These are phyloP conservation scores for Erythrophleum fordii DNA, from an alignment of 306 rosid genomes.

Conservation along the genomic window DNA sequence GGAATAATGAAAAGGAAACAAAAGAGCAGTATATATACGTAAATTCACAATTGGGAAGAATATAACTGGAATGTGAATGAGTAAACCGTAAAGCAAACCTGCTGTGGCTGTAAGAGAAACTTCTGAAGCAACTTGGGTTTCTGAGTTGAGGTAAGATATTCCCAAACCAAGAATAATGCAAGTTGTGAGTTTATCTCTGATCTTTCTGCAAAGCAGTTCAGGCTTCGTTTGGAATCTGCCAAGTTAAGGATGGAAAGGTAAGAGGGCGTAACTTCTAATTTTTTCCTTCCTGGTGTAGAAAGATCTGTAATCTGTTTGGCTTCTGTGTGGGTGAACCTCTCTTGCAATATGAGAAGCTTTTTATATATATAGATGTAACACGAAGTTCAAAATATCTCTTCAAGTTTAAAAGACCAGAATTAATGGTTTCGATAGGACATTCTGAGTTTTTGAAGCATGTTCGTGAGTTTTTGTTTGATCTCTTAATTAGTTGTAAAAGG, in stretches of 20 bases:
- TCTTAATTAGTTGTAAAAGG: background rate
- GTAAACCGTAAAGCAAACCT: background rate
- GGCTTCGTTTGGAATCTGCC: background rate
- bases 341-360: background rate
- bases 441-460: background rate
- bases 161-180: background rate
- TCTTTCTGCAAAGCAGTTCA: background rate
- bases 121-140: background rate
- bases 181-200: constrained; percentile 28
- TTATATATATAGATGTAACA: background rate
- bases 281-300: background rate
- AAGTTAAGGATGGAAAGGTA: background rate
- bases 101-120: background rate
- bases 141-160: background rate
- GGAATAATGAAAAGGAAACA: constrained; percentile 16
- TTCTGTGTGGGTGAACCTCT: background rate
- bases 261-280: background rate
- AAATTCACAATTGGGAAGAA: background rate
- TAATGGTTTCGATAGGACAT: background rate
- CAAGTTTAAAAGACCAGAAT: background rate
- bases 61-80: background rate
- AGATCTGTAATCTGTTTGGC: background rate
- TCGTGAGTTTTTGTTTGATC: background rate
- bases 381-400: constrained; percentile 12
- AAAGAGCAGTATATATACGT: background rate